phyloP scores from a whole-genome alignment of 192 early-diverging fungal genomes.

The Pilaira anomala region DNA sequence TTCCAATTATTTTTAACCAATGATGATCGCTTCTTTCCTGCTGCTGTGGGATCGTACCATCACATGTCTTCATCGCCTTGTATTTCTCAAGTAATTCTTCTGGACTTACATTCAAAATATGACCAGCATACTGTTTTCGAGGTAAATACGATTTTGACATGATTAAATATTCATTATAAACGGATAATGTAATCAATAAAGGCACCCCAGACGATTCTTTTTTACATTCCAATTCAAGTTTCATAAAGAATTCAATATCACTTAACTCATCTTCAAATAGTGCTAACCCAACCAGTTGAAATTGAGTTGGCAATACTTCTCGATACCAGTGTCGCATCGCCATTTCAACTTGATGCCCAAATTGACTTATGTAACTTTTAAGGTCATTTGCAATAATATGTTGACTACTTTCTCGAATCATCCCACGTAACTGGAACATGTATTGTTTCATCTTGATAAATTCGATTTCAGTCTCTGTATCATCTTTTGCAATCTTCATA shows the following conservation, averaged over 20 bases:
- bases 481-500: neutral
- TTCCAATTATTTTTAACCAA: neutral
- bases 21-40: neutral
- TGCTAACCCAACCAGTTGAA: neutral
- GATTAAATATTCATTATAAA: slow-evolving; percentile 17
- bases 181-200: neutral
- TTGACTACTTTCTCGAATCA: too few relatives aligned
- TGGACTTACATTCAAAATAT: neutral
- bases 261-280: slow-evolving; percentile 15
- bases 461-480: neutral
- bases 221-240: neutral
- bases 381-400: neutral
- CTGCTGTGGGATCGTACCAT: neutral
- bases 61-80: neutral
- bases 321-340: slow-evolving; percentile 18
- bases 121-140: too few relatives aligned
- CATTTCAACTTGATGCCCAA: slow-evolving; percentile 9
- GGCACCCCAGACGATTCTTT: too few relatives aligned
- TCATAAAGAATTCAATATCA: slow-evolving; percentile 1
- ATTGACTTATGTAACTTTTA: neutral
- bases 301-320: neutral
- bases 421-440: neutral
- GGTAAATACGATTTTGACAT: slow-evolving; percentile 7
- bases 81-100: neutral
- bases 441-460: neutral